Evolutionary conservation across 257 asterid genomes (phyloP), one percentile per base, ranked within the genome.

Genomic region (Plantago ovata): DNA sequence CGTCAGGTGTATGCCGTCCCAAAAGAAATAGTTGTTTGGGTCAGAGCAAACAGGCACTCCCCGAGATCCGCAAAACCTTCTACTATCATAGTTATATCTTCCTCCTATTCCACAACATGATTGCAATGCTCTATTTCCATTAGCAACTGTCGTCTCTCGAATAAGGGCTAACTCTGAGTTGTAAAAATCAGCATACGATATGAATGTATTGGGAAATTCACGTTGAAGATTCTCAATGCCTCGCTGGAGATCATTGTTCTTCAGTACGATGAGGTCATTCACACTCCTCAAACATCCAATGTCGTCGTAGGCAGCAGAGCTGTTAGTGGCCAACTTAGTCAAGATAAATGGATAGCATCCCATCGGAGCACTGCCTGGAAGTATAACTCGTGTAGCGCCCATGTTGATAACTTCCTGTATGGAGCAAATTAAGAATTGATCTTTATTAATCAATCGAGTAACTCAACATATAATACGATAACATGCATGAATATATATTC

Each of bases 381-480:
- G 40, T 42, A 63, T 20, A 28, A 63, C 36, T 38, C 60, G 52
- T 3, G 44, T 63, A 10, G 67, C 72, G n/a, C 76, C 76, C 36
- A 59, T 48, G 13, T 46, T 44, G 48, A 70, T 53, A n/a, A 53
- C 38, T 15, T 53, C 58, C 58, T 53, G 40, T n/a, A 14, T 13
- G 10, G 8, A 53, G n/a, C n/a, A n/a, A n/a, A n/a, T n/a, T n/a
- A n/a, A n/a, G n/a, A n/a, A n/a, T n/a, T n/a, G n/a, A n/a, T n/a
- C n/a, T n/a, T n/a, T n/a, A n/a, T n/a, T n/a, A n/a, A n/a, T n/a
- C n/a, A n/a, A n/a, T n/a, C n/a, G n/a, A n/a, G n/a, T n/a, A n/a
- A n/a, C n/a, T n/a, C n/a, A n/a, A n/a, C n/a, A n/a, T n/a, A n/a
- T n/a, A n/a, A n/a, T n/a, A n/a, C n/a, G n/a, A n/a, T n/a, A n/a